Percentiles rank a stretch among this genome's conserved stretches.
phyloP scores from a whole-genome alignment of 176 grass and related monocot species.

The Saccharum officinarum region DNA sequence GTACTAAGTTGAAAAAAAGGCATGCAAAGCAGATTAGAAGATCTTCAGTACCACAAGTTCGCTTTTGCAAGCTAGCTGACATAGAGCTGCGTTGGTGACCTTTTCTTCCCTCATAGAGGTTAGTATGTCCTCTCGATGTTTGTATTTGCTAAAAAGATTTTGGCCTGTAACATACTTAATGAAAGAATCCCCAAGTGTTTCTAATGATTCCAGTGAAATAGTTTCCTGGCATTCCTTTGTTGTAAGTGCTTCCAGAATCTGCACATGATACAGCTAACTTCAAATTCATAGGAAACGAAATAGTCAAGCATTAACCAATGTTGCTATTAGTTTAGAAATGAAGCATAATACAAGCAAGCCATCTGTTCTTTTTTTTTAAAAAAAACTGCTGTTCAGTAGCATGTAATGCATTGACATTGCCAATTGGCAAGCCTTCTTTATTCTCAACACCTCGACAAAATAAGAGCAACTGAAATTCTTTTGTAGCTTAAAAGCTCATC shows the following conservation, averaged over 20 bases:
- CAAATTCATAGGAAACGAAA: conserved; percentile 8
- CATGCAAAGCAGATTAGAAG: neutral
- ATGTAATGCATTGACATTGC: neutral
- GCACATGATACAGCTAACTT: neutral
- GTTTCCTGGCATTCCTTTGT: conserved; percentile 78
- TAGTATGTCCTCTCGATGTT: conserved; percentile 65
- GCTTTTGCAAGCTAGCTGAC: conserved; percentile 41
- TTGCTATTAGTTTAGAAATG: neutral
- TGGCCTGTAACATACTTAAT: conserved; percentile 66
- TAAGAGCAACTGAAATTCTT: neutral
- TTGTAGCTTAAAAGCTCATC: conserved; percentile 4
- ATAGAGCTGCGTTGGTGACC: conserved; percentile 67
- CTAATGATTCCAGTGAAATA: conserved; percentile 76
- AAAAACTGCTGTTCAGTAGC: neutral
- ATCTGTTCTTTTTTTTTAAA: neutral
- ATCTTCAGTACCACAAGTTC: conserved; percentile 53
- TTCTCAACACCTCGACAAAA: neutral
- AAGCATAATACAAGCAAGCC: neutral
- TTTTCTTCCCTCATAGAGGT: conserved; percentile 53
- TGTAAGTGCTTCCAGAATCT: conserved; percentile 85
- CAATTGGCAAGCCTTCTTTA: neutral
- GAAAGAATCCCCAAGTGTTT: conserved; percentile 91
- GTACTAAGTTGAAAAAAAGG: neutral
- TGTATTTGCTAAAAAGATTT: conserved; percentile 67
- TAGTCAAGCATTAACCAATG: neutral